phyloP scores from a whole-genome alignment of 768 basidiomycete species.

The Cystoderma amianthinum region DNA sequence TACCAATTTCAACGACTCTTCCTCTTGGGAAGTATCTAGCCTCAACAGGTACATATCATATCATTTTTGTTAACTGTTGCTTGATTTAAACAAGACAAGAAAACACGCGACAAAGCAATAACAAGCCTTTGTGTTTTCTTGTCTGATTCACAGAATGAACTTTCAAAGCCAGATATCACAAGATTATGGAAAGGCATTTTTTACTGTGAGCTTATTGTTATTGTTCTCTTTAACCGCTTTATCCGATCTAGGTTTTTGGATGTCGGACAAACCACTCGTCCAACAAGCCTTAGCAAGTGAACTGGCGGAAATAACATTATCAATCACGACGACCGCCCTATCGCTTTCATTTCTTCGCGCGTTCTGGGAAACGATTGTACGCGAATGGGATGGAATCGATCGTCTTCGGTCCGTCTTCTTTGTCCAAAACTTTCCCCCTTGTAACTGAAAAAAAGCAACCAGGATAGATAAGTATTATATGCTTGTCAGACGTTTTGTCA shows the following conservation, averaged over 20 bases:
- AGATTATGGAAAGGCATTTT: slow-evolving; percentile 98
- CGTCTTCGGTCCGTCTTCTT: slow-evolving; percentile 59
- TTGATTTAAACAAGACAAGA: slow-evolving; percentile 61
- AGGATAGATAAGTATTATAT: slow-evolving; percentile 98
- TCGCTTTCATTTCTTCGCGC: slow-evolving; percentile 77
- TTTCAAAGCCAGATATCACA: slow-evolving; percentile 70
- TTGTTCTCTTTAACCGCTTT: neutral
- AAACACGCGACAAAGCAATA: slow-evolving; percentile 86
- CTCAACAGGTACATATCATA: slow-evolving; percentile 80
- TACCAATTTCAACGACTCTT: slow-evolving; percentile 27
- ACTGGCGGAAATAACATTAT: slow-evolving; percentile 74
- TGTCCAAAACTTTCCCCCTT: neutral
- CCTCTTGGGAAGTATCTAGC: slow-evolving; percentile 90
- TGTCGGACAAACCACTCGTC: slow-evolving; percentile 97
- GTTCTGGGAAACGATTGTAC: slow-evolving; percentile 86
- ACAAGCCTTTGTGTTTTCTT: slow-evolving; percentile 75
- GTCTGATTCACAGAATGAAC: slow-evolving; percentile 55
- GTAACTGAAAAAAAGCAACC: no score
- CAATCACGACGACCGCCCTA: slow-evolving; percentile 47
- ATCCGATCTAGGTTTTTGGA: slow-evolving; percentile 80
- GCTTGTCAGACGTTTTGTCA: slow-evolving; percentile 84
- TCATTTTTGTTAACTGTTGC: slow-evolving; percentile 1
- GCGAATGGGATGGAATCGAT: slow-evolving; percentile 95
- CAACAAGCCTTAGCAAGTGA: slow-evolving; percentile 89
- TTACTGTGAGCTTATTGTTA: slow-evolving; percentile 58